Evolutionary conservation across 495 filamentous ascomycete species (phyloP).

Genomic region (Parathielavia hyrcaniae): DNA sequence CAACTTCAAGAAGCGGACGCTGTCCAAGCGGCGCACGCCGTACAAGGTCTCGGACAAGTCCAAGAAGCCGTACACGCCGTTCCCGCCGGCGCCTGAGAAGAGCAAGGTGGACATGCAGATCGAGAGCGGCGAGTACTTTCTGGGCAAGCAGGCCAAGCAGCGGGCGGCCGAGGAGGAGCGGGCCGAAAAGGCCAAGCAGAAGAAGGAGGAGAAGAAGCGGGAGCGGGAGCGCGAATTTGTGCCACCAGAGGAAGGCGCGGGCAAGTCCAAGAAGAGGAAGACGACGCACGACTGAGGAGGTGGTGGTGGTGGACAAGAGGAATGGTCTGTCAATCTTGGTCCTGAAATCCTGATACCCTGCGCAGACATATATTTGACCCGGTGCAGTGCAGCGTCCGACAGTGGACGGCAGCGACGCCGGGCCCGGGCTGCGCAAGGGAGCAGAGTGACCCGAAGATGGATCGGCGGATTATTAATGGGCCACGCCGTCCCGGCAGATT

Average conservation of each 20-base stretch:
- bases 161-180: conserved; percentile 69
- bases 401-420: not conserved
- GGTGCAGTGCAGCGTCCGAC: not conserved
- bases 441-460: not conserved
- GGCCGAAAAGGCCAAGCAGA: conserved; percentile 72
- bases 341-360: conserved; percentile 30
- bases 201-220: conserved; percentile 82
- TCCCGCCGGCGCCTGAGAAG: conserved; percentile 55
- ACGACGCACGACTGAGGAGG: conserved; percentile 42
- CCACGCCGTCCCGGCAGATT: conserved; percentile 4
- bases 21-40: conserved; percentile 76
- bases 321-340: conserved; percentile 12
- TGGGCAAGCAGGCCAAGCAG: conserved; percentile 86
- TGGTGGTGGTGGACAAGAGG: not conserved
- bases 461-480: conserved; percentile 11
- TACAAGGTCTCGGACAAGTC: conserved; percentile 84
- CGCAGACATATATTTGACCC: conserved; percentile 19
- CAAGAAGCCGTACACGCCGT: conserved; percentile 91
- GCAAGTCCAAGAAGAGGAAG: conserved; percentile 55
- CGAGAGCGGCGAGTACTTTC: conserved; percentile 95
- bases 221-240: conserved; percentile 79
- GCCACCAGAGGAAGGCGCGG: conserved; percentile 69
- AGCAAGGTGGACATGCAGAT: conserved; percentile 98
- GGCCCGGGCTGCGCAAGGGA: not conserved
- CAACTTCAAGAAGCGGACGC: conserved; percentile 93